Percentiles rank a stretch among this genome's conserved stretches.
phyloP scores from a whole-genome alignment of 805 yeast species.

The Barnettozyma botsteinii region DNA sequence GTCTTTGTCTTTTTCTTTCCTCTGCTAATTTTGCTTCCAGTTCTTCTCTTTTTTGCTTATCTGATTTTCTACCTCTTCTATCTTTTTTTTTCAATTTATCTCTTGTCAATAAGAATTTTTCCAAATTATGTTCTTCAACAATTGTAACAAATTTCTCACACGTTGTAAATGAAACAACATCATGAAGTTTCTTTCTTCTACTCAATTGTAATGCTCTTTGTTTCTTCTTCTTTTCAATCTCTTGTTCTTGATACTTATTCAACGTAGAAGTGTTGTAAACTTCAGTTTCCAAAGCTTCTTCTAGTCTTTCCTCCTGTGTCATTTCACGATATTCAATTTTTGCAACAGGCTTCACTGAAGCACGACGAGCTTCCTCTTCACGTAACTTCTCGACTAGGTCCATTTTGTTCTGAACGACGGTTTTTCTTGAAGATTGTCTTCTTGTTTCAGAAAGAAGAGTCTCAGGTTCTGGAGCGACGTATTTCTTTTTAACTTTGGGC shows the following conservation, averaged over 20 bases:
- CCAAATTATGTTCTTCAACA: constrained; percentile 51
- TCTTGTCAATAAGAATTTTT: constrained; percentile 36
- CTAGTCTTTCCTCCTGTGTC: constrained; percentile 41
- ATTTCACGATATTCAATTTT: constrained; percentile 37
- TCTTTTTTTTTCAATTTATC: constrained; percentile 36
- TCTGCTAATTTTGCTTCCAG: constrained; percentile 28
- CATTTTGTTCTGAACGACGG: constrained; percentile 72
- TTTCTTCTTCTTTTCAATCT: constrained; percentile 67
- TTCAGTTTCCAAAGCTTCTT: constrained; percentile 88
- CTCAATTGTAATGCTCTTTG: constrained; percentile 70
- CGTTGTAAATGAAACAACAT: constrained; percentile 51
- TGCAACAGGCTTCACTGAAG: constrained; percentile 36
- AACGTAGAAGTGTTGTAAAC: constrained; percentile 65
- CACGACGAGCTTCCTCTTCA: constrained; percentile 57
- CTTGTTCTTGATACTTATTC: constrained; percentile 77
- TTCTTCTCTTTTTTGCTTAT: constrained; percentile 35
- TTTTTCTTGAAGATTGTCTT: constrained; percentile 68
- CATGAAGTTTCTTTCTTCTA: constrained; percentile 52
- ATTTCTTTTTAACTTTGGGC: constrained; percentile 26
- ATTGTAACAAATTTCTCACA: constrained; percentile 53
- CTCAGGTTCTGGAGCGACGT: constrained; percentile 40
- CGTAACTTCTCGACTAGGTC: constrained; percentile 69
- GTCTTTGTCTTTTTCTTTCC: constrained; percentile 24
- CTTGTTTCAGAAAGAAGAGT: constrained; percentile 47
- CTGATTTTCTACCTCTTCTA: constrained; percentile 37